Evolutionary conservation across 805 yeast species (phyloP).

Genomic region (Kluyveromyces siamensis): DNA sequence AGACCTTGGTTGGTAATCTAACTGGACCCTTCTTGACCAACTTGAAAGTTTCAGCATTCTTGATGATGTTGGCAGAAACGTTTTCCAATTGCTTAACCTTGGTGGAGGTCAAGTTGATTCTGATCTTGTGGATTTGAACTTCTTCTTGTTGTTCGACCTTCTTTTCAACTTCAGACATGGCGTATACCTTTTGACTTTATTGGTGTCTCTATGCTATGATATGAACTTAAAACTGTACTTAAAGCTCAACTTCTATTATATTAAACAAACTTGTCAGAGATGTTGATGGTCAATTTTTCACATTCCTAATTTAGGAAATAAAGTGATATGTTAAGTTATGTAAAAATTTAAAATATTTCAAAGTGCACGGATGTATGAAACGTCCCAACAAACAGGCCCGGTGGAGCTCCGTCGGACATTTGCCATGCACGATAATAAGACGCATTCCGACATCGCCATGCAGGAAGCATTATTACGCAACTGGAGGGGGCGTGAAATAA

Average conservation of each 20-base stretch:
- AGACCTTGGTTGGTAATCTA: constrained; percentile 98
- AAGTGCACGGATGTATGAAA: neutral
- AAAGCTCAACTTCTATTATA: no score
- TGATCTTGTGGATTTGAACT: constrained; percentile 88
- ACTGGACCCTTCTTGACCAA: constrained; percentile 97
- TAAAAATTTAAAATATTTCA: neutral
- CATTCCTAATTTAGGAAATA: neutral
- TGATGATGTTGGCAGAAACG: constrained; percentile 85
- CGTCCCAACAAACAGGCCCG: neutral
- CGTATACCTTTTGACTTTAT: constrained; percentile 36
- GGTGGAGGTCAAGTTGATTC: constrained; percentile 98
- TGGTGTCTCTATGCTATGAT: constrained; percentile 4
- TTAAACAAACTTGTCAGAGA: neutral
- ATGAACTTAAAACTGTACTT: neutral
- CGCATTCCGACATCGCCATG: neutral
- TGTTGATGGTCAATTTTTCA: neutral
- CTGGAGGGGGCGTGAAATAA: neutral
- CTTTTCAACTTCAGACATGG: constrained; percentile 76
- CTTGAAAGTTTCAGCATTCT: constrained; percentile 74
- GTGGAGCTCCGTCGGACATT: neutral
- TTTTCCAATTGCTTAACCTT: constrained; percentile 97
- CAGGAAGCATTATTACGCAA: neutral
- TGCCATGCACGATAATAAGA: neutral
- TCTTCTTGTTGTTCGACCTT: constrained; percentile 76
- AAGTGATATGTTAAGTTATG: neutral